Conservation (phyloP, 352 stramenopile genomes). For the Phytopythium cucurbitacearum region DNA sequence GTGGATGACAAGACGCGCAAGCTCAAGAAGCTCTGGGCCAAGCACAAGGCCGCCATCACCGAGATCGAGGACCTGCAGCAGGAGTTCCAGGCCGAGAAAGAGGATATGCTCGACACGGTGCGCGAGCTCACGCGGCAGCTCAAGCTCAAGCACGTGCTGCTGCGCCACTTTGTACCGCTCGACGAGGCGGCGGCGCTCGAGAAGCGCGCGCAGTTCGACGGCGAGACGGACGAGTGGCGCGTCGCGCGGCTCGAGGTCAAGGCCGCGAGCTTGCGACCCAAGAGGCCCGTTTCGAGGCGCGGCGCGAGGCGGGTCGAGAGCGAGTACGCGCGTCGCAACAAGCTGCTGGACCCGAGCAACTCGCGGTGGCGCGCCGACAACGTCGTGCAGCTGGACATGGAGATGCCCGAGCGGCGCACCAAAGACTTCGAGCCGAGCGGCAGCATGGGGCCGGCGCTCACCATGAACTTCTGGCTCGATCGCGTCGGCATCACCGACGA, state of each 20-base stretch:
- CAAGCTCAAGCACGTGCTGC: conserved; percentile 93
- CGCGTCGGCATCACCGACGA: conserved; percentile 40
- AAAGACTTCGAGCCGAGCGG: conserved; percentile 71
- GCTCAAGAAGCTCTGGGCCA: conserved; percentile 93
- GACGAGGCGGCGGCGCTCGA: conserved; percentile 72
- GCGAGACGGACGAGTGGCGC: conserved; percentile 88
- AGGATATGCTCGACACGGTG: conserved; percentile 95
- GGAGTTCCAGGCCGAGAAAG: conserved; percentile 93
- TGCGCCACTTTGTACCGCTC: conserved; percentile 86
- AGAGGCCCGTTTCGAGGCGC: conserved; percentile 56
- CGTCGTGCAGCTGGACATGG: conserved; percentile 87
- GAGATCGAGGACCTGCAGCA: conserved; percentile 92
- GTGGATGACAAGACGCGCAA: conserved; percentile 95
- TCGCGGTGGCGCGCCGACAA: conserved; percentile 88
- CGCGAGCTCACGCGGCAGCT: conserved; percentile 91
- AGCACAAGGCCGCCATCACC: conserved; percentile 87
- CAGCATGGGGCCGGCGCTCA: conserved; percentile 26
- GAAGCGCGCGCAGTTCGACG: conserved; percentile 83
- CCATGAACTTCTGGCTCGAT: conserved; percentile 69
- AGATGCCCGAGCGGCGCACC: conserved; percentile 80
- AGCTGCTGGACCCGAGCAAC: conserved; percentile 85
- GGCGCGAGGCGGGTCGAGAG: conserved; percentile 87
- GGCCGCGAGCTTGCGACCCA: conserved; percentile 46
- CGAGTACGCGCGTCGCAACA: conserved; percentile 83
- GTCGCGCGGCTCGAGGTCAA: conserved; percentile 70